Evolutionary conservation across 139 green algal genomes (phyloP), one percentile per base, ranked within the genome.

Genomic region (Pleodorina starrii): DNA sequence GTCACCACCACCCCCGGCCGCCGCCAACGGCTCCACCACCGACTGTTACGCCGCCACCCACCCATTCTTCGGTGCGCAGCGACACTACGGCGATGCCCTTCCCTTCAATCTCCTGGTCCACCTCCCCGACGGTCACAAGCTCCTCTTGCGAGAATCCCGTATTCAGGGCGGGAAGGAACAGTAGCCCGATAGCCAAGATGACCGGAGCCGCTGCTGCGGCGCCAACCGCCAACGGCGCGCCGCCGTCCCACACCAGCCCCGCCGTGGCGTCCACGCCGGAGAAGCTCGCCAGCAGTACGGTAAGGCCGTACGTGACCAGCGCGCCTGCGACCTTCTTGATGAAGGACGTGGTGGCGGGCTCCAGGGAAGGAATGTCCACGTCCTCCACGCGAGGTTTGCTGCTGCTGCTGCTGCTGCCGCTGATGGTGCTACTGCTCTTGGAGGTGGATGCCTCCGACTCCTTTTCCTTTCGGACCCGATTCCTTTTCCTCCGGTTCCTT

Each of bases 41-140:
- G n/a, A n/a, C n/a, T n/a, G n/a, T n/a, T n/a, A n/a, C n/a, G n/a
- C n/a, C n/a, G n/a, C n/a, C n/a, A n/a, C n/a, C n/a, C n/a, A n/a
- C n/a, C n/a, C n/a, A n/a, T n/a, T n/a, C n/a, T n/a, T n/a, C n/a
- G n/a, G n/a, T n/a, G n/a, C n/a, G n/a, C n/a, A n/a, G n/a, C n/a
- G n/a, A n/a, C n/a, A n/a, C n/a, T n/a, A n/a, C n/a, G n/a, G n/a
- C n/a, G n/a, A n/a, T n/a, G n/a, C n/a, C n/a, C n/a, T n/a, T n/a
- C n/a, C n/a, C n/a, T n/a, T n/a, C n/a, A n/a, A n/a, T n/a, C n/a
- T 85, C 78, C 51, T 57, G 23, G 36, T 85, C 78, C 38, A 85
- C 36, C 25, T 51, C 25, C 19, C 25, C 17, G 10, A 85, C 54
- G 5, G 19, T 54, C 23, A 23, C 23, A 2, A 85, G 78, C 54